Evolutionary conservation across 2,329 filamentous ascomycete species (phyloP).

Genomic region (Diaporthe sp.): DNA sequence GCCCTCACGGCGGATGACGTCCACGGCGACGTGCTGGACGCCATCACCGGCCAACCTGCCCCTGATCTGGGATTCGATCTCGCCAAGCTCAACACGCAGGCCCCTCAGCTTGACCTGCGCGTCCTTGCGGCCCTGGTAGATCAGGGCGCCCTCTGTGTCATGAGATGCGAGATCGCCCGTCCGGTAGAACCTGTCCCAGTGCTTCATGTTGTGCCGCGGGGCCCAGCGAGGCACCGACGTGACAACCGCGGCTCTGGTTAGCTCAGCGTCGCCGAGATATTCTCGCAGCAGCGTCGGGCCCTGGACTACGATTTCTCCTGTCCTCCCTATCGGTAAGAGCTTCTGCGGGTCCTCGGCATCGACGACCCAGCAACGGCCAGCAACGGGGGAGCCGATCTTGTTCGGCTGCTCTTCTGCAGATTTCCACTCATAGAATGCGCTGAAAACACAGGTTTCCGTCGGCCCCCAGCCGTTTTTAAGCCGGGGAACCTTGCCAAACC

Average conservation of each 20-base stretch:
- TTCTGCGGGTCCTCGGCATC: slow-evolving; percentile 42
- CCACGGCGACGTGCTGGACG: slow-evolving; percentile 17
- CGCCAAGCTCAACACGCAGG: slow-evolving; percentile 60
- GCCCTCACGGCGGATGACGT: background rate
- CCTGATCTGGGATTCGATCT: slow-evolving; percentile 51
- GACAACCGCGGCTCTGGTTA: slow-evolving; percentile 36
- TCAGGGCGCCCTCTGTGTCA: slow-evolving; percentile 47
- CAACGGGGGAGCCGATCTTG: background rate
- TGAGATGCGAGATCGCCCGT: slow-evolving; percentile 53
- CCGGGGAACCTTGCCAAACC: slow-evolving; percentile 36
- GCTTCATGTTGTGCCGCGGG: slow-evolving; percentile 1
- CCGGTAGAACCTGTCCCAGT: slow-evolving; percentile 49
- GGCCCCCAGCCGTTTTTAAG: slow-evolving; percentile 65
- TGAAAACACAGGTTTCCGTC: slow-evolving; percentile 48
- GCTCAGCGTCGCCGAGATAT: slow-evolving; percentile 37
- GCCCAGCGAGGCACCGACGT: background rate
- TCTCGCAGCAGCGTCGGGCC: slow-evolving; percentile 57
- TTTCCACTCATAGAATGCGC: background rate
- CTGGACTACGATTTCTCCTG: slow-evolving; percentile 52
- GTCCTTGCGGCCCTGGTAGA: slow-evolving; percentile 60
- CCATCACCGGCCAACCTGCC: background rate
- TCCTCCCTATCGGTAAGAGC: slow-evolving; percentile 45
- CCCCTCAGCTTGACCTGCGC: slow-evolving; percentile 66
- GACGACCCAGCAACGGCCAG: slow-evolving; percentile 41
- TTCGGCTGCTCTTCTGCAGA: background rate